A percentile compares a stretch with the other conserved stretches of the same genome.
phyloP scores from a whole-genome alignment of 2,329 filamentous ascomycete species.

The Claviceps monticola region DNA sequence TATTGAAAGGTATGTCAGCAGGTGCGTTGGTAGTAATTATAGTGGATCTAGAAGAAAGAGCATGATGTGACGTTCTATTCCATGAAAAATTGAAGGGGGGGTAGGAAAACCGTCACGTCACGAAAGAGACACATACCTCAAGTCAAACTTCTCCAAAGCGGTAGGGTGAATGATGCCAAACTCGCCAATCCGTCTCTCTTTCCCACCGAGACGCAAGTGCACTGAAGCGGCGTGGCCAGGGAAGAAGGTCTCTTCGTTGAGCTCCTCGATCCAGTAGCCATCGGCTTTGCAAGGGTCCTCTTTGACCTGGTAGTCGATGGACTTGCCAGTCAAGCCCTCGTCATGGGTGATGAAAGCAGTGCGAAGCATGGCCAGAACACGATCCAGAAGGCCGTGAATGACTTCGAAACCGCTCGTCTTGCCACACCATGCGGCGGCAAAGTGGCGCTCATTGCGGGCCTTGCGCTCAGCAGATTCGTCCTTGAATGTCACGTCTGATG shows the following conservation, averaged over 20 bases:
- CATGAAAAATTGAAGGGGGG: background rate
- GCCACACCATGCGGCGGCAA: slow-evolving; percentile 90
- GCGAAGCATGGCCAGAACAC: slow-evolving; percentile 83
- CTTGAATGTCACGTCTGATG: slow-evolving; percentile 84
- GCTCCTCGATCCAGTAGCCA: slow-evolving; percentile 89
- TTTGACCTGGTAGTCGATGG: slow-evolving; percentile 37
- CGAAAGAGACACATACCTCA: slow-evolving; percentile 42
- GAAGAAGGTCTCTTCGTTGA: slow-evolving; percentile 86
- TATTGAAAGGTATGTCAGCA: slow-evolving; percentile 15
- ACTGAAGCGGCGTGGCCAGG: slow-evolving; percentile 78
- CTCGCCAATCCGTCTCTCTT: slow-evolving; percentile 66
- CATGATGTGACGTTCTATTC: too few relatives aligned
- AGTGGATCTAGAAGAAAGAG: too few relatives aligned
- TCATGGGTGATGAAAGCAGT: slow-evolving; percentile 66
- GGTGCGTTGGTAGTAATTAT: too few relatives aligned
- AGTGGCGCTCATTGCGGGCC: slow-evolving; percentile 85
- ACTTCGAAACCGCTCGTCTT: slow-evolving; percentile 91
- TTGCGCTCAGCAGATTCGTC: slow-evolving; percentile 69
- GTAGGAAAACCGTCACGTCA: background rate
- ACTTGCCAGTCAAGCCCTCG: slow-evolving; percentile 44
- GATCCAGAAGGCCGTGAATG: slow-evolving; percentile 86
- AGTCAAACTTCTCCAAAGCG: slow-evolving; percentile 85
- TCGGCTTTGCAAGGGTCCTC: slow-evolving; percentile 45
- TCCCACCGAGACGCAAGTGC: slow-evolving; percentile 59
- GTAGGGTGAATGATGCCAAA: slow-evolving; percentile 91